phyloP scores from a whole-genome alignment of 2,329 filamentous ascomycete genomes.

The Aureobasidium musti region DNA sequence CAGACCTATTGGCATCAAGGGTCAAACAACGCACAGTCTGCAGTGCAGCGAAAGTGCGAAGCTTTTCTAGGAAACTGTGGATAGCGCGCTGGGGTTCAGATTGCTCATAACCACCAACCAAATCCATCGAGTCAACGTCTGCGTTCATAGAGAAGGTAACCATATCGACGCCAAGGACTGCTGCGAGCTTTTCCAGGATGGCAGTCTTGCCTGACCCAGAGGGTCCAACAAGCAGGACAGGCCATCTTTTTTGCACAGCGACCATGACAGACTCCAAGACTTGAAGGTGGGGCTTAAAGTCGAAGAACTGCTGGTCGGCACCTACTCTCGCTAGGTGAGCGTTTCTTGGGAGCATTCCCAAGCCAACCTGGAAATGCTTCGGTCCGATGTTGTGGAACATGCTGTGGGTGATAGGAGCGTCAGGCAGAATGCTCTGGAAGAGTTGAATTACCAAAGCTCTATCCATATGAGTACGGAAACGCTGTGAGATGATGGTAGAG shows the following conservation, averaged over 20 bases:
- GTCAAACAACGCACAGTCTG: constrained; percentile 8
- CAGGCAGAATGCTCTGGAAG: constrained; percentile 65
- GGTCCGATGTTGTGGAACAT: constrained; percentile 72
- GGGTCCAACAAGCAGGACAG: constrained; percentile 82
- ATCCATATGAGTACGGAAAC: constrained; percentile 76
- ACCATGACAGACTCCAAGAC: constrained; percentile 85
- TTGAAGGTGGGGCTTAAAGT: constrained; percentile 56
- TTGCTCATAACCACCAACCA: constrained; percentile 96
- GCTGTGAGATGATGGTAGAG: constrained; percentile 78
- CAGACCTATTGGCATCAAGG: not conserved
- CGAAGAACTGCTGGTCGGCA: constrained; percentile 9
- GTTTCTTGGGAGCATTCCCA: constrained; percentile 69
- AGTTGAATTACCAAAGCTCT: constrained; percentile 64
- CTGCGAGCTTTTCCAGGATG: constrained; percentile 77
- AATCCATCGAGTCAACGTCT: constrained; percentile 94
- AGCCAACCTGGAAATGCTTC: constrained; percentile 72
- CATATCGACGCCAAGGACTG: constrained; percentile 71
- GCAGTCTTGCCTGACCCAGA: constrained; percentile 86
- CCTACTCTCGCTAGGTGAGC: constrained; percentile 1
- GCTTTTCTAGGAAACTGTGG: constrained; percentile 59
- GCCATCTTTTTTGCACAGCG: constrained; percentile 82
- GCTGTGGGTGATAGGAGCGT: constrained; percentile 49
- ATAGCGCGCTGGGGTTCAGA: constrained; percentile 76
- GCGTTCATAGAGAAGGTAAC: constrained; percentile 88
- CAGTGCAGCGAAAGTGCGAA: constrained; percentile 39